These are phyloP conservation scores for Picochlorum sp. DNA, from an alignment of 139 green algal species.

Conservation along the genomic window DNA sequence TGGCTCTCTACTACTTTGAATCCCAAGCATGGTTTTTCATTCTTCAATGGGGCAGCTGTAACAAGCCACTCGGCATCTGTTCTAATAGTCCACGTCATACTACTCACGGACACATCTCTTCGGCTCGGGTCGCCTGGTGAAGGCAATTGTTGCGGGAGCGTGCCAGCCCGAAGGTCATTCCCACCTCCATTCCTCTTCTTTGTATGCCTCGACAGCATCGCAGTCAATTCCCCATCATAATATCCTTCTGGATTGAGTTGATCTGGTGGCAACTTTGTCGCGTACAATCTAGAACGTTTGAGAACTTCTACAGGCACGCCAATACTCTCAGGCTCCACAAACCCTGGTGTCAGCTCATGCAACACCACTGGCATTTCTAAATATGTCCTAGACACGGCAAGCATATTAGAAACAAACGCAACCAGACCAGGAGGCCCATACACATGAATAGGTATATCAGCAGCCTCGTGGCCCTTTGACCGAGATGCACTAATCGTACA, in stretches of 20 bases:
- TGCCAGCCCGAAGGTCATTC: slow-evolving; percentile 40
- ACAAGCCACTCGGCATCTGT: slow-evolving; percentile 29
- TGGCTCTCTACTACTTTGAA: slow-evolving; percentile 32
- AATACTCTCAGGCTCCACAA: background rate
- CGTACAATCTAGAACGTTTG: slow-evolving; percentile 23
- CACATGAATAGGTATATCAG: slow-evolving; percentile 74
- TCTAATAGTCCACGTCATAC: slow-evolving; percentile 37
- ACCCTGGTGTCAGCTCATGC: slow-evolving; percentile 46
- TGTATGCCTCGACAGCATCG: slow-evolving; percentile 24
- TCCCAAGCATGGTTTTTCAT: slow-evolving; percentile 13
- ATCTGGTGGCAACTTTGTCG: slow-evolving; percentile 49
- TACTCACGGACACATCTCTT: background rate
- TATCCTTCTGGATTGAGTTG: slow-evolving; percentile 62
- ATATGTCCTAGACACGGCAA: slow-evolving; percentile 60
- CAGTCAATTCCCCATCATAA: slow-evolving; percentile 31
- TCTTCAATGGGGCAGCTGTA: slow-evolving; percentile 16
- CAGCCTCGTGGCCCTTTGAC: slow-evolving; percentile 43
- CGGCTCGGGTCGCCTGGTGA: slow-evolving; percentile 20
- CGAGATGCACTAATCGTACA: slow-evolving; percentile 55
- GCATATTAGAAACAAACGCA: slow-evolving; percentile 51
- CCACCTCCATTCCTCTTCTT: slow-evolving; percentile 22
- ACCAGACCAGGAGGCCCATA: slow-evolving; percentile 65
- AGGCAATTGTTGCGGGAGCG: slow-evolving; percentile 33
- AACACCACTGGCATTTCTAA: slow-evolving; percentile 67
- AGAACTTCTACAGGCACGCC: slow-evolving; percentile 11